Evolutionary conservation across 495 filamentous ascomycete species (phyloP).

Genomic region (Cenococcum geophilum): DNA sequence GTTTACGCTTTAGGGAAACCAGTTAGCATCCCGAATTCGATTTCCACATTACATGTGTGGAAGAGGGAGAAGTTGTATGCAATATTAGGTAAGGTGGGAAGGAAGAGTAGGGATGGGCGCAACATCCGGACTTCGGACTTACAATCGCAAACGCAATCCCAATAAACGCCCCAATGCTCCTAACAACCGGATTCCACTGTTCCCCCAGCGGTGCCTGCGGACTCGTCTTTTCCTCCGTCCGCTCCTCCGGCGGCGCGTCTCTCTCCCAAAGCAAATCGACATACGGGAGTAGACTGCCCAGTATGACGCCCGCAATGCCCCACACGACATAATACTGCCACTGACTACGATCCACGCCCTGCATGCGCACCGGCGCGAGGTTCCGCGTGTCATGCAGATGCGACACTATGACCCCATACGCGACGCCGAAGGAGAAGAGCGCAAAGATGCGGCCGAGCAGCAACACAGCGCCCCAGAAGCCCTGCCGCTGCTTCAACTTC

Average conservation of each 20-base stretch:
- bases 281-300: conserved; percentile 79
- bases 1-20: conserved; percentile 54
- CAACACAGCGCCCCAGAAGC: conserved; percentile 36
- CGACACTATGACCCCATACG: conserved; percentile 80
- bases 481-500: conserved; percentile 8
- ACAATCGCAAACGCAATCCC: conserved; percentile 97
- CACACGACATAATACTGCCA: conserved; percentile 71
- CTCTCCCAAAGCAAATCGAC: conserved; percentile 62
- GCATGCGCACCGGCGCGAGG: conserved; percentile 57
- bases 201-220: conserved; percentile 38
- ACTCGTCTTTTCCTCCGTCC: conserved; percentile 16
- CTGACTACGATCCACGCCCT: conserved; percentile 51
- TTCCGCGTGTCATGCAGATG: conserved; percentile 67
- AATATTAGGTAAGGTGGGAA: not conserved
- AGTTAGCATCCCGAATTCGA: conserved; percentile 25
- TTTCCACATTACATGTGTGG: conserved; percentile 9
- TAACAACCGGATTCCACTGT: conserved; percentile 76
- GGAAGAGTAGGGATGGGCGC: conserved; percentile 1
- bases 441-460: conserved; percentile 54
- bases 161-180: conserved; percentile 88
- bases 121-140: conserved; percentile 32
- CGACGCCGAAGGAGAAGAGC: conserved; percentile 74
- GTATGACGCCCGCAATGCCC: conserved; percentile 67
- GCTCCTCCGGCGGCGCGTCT: conserved; percentile 11
- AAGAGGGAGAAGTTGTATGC: not conserved